Evolutionary conservation across 2,329 filamentous ascomycete species (phyloP).

Genomic region (Ophiocordyceps camponoti-floridani): DNA sequence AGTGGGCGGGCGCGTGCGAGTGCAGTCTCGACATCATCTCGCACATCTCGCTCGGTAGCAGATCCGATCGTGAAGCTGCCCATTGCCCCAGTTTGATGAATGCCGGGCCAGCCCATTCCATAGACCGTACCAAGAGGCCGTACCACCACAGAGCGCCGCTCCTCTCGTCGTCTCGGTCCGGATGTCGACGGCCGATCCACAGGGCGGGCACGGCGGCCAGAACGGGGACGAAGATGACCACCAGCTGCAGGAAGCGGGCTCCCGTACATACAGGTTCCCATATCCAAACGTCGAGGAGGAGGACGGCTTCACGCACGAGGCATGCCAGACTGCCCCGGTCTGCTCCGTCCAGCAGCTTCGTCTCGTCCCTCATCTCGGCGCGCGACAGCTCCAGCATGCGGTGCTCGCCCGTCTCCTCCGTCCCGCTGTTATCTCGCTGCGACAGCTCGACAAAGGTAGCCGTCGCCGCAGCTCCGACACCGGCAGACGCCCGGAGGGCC

Average conservation of each 20-base stretch:
- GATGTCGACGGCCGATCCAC: slow-evolving; percentile 53
- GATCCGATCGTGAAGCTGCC: slow-evolving; percentile 90
- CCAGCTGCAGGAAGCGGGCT: slow-evolving; percentile 71
- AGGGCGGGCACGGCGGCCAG: slow-evolving; percentile 62
- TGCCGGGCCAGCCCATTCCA: slow-evolving; percentile 86
- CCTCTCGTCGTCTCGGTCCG: slow-evolving; percentile 54
- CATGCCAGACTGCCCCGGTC: slow-evolving; percentile 37
- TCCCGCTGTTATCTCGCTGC: slow-evolving; percentile 30
- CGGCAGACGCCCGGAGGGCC: slow-evolving; percentile 20
- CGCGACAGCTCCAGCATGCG: slow-evolving; percentile 76
- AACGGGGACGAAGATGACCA: slow-evolving; percentile 81
- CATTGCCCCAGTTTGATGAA: slow-evolving; percentile 99
- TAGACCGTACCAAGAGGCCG: slow-evolving; percentile 63
- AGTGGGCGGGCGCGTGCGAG: slow-evolving; percentile 86
- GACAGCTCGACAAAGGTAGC: slow-evolving; percentile 39
- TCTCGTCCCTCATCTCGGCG: slow-evolving; percentile 50
- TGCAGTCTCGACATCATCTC: slow-evolving; percentile 86
- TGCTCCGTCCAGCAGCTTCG: slow-evolving; percentile 34
- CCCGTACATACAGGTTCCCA: slow-evolving; percentile 78
- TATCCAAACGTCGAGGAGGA: slow-evolving; percentile 55
- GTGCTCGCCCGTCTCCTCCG: slow-evolving; percentile 52
- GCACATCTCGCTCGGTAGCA: slow-evolving; percentile 89
- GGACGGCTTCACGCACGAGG: slow-evolving; percentile 38
- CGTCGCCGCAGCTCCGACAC: slow-evolving; percentile 29
- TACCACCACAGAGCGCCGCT: slow-evolving; percentile 91